Conservation (phyloP, 176 grass and related monocot species). For the Carex parvula region DNA sequence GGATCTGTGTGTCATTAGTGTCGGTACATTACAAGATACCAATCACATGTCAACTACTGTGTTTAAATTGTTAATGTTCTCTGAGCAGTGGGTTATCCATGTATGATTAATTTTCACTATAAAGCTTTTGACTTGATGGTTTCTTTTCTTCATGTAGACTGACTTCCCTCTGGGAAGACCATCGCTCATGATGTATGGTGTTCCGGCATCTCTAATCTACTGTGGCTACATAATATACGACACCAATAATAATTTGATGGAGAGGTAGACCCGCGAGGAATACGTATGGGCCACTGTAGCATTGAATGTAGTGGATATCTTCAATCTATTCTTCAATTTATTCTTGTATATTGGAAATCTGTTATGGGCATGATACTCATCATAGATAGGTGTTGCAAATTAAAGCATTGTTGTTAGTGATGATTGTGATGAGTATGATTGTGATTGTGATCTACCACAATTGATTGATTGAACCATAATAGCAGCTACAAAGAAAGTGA, state of each 20-base stretch:
- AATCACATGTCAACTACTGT: not conserved
- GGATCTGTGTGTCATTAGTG: not conserved
- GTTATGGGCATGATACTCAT: slow-evolving; percentile 53
- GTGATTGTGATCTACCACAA: not conserved
- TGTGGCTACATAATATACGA: slow-evolving; percentile 92
- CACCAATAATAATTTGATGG: slow-evolving; percentile 88
- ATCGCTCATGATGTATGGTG: slow-evolving; percentile 68
- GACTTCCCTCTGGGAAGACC: slow-evolving; percentile 76
- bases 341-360: slow-evolving; percentile 84
- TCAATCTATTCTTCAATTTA: slow-evolving; percentile 86
- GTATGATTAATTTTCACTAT: too few species aligned
- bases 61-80: too few species aligned
- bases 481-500: not conserved
- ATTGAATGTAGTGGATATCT: slow-evolving; percentile 67
- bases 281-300: slow-evolving; percentile 90
- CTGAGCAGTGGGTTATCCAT: too few species aligned
- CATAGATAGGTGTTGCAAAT: not conserved
- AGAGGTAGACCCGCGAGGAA: slow-evolving; percentile 82
- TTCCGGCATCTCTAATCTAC: slow-evolving; percentile 61
- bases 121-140: not conserved
- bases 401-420: not conserved
- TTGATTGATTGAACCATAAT: not conserved
- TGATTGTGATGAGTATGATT: too few species aligned
- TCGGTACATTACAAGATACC: not conserved
- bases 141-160: slow-evolving; percentile 20